Base-by-base conservation (phyloP, 129 eudicot species). In the Centrapalus pauciflorus region DNA sequence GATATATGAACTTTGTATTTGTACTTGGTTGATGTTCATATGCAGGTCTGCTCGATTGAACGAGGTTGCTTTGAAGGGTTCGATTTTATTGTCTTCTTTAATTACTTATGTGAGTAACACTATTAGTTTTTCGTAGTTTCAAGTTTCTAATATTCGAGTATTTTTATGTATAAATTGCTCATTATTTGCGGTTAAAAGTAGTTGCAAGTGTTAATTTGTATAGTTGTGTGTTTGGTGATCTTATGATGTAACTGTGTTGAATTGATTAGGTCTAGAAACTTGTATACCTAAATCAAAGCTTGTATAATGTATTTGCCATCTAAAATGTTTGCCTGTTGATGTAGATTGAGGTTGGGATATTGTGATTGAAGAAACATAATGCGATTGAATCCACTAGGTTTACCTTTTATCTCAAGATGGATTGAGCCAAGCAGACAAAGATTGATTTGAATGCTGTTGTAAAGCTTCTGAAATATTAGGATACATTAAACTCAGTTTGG, bases 81-180 rank as follows among this genome's bases (percentile, higher is more conserved):
- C 49, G n/a, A n/a, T 11, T 60, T 38, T 40, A 27, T 25, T 35
- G 49, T 5, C 34, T 13, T 60, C 1, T 29, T 11, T 24, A 40
- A 17, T 45, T 43, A 8, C 40, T 64, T 10, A 64, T 64, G 70
- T 64, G 45, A 64, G 70, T 64, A 41, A 40, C 16, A 10, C 38
- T 25, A 23, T 41, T 41, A 14, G 45, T 64, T 28, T 43, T 43
- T 17, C 30, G 24, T 16, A 8, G 16, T 64, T 43, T 26, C 34
- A n/a, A 64, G 56, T 64, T 26, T 41, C 38, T n/a, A n/a, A n/a
- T n/a, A n/a, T n/a, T 25, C 21, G 16, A 25, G 9, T 64, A 14
- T n/a, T n/a, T 64, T 66, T 21, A 50, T 50, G 72, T n/a, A n/a
- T n/a, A n/a, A n/a, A n/a, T n/a, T n/a, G n/a, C n/a, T 43, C 16